Conservation (phyloP, 805 yeast species). For the Lipomyces sp. region DNA sequence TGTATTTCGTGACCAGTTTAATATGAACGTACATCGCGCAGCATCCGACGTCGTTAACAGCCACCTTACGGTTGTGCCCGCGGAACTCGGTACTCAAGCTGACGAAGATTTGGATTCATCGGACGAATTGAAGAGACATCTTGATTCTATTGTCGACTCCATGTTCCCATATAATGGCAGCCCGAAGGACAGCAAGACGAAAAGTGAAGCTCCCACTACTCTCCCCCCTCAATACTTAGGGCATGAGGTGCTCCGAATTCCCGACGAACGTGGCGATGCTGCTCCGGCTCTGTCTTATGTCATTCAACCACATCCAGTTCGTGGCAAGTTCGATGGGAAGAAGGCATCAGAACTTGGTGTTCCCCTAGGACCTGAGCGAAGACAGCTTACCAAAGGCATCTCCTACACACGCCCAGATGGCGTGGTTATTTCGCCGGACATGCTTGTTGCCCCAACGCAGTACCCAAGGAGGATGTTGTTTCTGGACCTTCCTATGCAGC, state of each 20-base stretch:
- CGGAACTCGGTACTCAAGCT: constrained; percentile 3
- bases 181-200: constrained; percentile 6
- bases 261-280: constrained; percentile 32
- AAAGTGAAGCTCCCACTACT: too few species aligned
- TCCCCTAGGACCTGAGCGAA: constrained; percentile 59
- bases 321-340: constrained; percentile 72
- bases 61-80: constrained; percentile 29
- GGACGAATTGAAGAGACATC: too few species aligned
- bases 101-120: too few species aligned
- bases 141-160: constrained; percentile 25
- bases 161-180: constrained; percentile 5
- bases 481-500: constrained; percentile 64
- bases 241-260: too few species aligned
- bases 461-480: constrained; percentile 59
- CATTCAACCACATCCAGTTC: constrained; percentile 58
- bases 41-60: constrained; percentile 36
- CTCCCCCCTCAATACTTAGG: too few species aligned
- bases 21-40: constrained; percentile 39
- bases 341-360: constrained; percentile 69
- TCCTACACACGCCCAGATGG: constrained; percentile 60
- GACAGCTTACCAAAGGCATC: constrained; percentile 57
- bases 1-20: constrained; percentile 73
- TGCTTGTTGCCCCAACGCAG: constrained; percentile 66
- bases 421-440: constrained; percentile 55
- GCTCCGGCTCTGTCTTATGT: constrained; percentile 59